Conservation (phyloP, 2,329 filamentous ascomycete genomes). For the Aurifilum marmelostoma region DNA sequence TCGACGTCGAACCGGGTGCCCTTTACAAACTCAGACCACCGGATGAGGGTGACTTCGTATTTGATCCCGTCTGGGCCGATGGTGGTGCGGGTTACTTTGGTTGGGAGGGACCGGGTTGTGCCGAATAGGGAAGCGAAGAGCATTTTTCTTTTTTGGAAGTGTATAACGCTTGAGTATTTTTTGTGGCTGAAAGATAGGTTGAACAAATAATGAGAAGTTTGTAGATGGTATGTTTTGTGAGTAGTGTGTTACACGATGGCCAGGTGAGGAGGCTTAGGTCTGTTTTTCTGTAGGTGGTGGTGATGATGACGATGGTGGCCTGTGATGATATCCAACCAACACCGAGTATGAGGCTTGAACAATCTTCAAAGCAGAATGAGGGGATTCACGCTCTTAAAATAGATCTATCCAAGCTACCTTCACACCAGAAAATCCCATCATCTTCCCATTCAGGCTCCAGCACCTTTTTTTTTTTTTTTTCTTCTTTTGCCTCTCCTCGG, state of each 20-base stretch:
- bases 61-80: not conserved
- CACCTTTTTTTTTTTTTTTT: not conserved
- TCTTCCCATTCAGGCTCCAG: not conserved
- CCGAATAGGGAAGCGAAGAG: not conserved
- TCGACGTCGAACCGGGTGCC: not conserved
- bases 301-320: not conserved
- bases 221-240: not conserved
- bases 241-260: not conserved
- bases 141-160: no score
- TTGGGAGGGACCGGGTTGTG: not conserved
- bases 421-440: not conserved
- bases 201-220: no score
- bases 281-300: not conserved
- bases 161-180: not conserved
- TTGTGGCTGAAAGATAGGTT: no score
- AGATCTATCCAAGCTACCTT: not conserved
- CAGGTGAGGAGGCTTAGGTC: not conserved
- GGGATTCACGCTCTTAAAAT: conserved; percentile 1
- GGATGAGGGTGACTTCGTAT: conserved; percentile 5
- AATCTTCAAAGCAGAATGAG: not conserved
- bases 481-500: not conserved
- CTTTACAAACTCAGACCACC: conserved; percentile 12
- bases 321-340: not conserved
- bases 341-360: not conserved
- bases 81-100: conserved; percentile 7